phyloP scores from a whole-genome alignment of 2,329 filamentous ascomycete species.

The Teratosphaeria zuluensis region DNA sequence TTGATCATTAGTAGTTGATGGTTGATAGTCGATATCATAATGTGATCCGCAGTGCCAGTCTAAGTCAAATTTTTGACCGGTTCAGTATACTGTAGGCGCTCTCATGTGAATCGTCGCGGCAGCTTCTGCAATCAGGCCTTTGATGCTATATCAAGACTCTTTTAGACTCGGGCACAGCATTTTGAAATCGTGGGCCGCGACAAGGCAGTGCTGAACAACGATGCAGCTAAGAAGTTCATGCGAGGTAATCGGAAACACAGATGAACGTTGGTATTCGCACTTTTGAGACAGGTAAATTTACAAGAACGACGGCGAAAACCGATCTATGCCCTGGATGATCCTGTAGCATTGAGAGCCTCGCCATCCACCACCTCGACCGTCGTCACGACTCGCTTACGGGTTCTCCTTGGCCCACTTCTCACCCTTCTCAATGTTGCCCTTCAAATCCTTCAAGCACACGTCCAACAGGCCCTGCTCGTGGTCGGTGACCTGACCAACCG shows the following conservation, averaged over 20 bases:
- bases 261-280: background rate
- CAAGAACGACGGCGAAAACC: background rate
- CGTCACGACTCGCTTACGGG: constrained; percentile 20
- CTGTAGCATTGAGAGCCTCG: background rate
- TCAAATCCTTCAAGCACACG: constrained; percentile 71
- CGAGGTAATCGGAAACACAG: background rate
- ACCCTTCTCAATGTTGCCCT: constrained; percentile 94
- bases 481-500: constrained; percentile 73
- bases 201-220: background rate
- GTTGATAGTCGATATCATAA: too few species aligned
- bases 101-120: too few species aligned
- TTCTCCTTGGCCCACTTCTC: constrained; percentile 55
- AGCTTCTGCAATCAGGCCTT: too few species aligned
- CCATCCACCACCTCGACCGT: background rate
- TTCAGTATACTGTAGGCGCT: too few species aligned
- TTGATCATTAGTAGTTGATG: too few species aligned
- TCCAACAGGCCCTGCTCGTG: constrained; percentile 86
- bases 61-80: too few species aligned
- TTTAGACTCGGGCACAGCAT: too few species aligned
- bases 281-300: background rate
- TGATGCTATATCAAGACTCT: too few species aligned
- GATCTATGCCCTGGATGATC: background rate
- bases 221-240: background rate
- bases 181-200: background rate
- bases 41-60: too few species aligned